Conservation (phyloP, 1,284 basidiomycete genomes). For the Ustilago lituana region DNA sequence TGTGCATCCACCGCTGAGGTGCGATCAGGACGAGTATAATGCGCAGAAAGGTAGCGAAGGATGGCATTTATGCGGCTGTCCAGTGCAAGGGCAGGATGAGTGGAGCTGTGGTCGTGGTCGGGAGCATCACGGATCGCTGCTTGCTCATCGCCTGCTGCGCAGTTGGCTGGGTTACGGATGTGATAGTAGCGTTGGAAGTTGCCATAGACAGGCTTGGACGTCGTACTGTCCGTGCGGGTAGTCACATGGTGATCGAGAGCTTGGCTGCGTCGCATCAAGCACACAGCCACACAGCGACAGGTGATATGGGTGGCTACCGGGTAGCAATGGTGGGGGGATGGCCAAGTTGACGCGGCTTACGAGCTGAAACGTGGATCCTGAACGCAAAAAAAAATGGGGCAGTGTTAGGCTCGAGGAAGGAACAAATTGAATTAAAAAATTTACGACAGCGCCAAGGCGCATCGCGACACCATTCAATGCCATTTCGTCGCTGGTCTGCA, state of each 20-base stretch:
- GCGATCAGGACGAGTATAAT: background rate
- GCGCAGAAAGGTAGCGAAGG: constrained; percentile 5
- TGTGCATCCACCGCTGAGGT: background rate
- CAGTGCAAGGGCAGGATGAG: constrained; percentile 23
- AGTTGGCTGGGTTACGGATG: constrained; percentile 38
- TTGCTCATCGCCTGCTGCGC: background rate
- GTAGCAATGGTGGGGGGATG: too few relatives aligned
- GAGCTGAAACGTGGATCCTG: too few relatives aligned
- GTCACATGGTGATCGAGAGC: constrained; percentile 1
- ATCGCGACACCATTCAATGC: too few relatives aligned
- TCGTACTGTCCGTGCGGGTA: background rate
- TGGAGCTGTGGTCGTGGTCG: background rate
- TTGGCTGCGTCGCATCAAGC: background rate
- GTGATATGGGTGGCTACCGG: too few relatives aligned
- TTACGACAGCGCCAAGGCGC: too few relatives aligned
- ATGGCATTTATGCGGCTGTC: constrained; percentile 30
- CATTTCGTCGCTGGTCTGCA: too few relatives aligned
- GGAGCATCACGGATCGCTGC: background rate
- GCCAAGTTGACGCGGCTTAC: too few relatives aligned
- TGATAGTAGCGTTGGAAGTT: constrained; percentile 49
- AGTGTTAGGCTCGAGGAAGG: too few relatives aligned
- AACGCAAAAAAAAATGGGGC: too few relatives aligned
- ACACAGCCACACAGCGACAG: background rate
- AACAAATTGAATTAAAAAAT: too few relatives aligned
- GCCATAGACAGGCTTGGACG: constrained; percentile 19